Percentiles rank a stretch among this genome's conserved stretches.
Evolutionary conservation across 768 basidiomycete species (phyloP).

Genomic region (Pisolithus marmoratus): DNA sequence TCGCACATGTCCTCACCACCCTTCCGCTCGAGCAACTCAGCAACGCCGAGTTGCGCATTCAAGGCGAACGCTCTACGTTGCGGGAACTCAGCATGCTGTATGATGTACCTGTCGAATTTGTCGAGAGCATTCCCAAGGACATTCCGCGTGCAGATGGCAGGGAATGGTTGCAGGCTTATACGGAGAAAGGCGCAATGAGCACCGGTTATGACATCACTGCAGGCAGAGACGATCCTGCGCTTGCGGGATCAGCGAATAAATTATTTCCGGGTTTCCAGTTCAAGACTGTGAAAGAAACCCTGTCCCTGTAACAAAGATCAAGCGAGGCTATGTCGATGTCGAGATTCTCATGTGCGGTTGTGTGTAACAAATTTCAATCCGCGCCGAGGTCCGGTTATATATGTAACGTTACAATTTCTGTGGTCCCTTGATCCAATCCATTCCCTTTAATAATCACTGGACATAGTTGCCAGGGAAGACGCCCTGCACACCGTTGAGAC

Average conservation of each 20-base stretch:
- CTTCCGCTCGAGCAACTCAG: conserved; percentile 9
- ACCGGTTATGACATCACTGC: conserved; percentile 15
- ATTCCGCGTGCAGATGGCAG: conserved; percentile 8
- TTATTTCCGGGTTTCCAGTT: conserved; percentile 18
- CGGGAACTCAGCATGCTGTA: conserved; percentile 10
- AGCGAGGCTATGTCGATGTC: too few relatives aligned
- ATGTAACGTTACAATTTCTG: not conserved
- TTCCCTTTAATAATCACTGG: conserved; percentile 15
- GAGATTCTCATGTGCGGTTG: too few relatives aligned
- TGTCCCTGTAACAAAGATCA: not conserved
- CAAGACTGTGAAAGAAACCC: conserved; percentile 12
- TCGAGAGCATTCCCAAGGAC: conserved; percentile 12
- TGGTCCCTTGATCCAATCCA: too few relatives aligned
- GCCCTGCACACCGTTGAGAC: conserved; percentile 73
- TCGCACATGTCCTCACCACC: conserved; percentile 20
- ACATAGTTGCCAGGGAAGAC: conserved; percentile 77
- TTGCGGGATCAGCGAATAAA: conserved; percentile 16
- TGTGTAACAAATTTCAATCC: too few relatives aligned
- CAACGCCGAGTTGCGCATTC: conserved; percentile 16
- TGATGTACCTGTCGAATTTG: conserved; percentile 9
- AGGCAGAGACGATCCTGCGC: conserved; percentile 6
- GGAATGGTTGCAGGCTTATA: conserved; percentile 9
- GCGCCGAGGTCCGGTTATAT: not conserved
- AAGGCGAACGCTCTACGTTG: conserved; percentile 17
- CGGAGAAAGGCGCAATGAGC: conserved; percentile 15